Percentiles rank a stretch among this genome's conserved stretches.
These are phyloP conservation scores for Salix brachista DNA, from an alignment of 345 rosid species.

Conservation along the genomic window DNA sequence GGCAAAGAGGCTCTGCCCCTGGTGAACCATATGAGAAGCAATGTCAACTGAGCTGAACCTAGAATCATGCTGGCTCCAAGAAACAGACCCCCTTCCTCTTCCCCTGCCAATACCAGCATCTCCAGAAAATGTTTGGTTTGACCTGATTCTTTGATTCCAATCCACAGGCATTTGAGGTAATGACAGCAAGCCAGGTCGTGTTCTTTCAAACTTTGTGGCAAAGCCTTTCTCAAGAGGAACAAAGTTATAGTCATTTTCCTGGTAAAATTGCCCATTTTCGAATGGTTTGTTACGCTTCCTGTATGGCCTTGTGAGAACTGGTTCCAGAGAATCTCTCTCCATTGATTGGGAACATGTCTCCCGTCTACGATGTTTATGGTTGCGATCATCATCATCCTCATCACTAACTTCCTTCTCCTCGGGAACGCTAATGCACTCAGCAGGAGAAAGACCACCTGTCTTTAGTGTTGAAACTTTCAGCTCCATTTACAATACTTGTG, in stretches of 20 bases:
- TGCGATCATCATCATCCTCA: conserved; percentile 96
- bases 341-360: conserved; percentile 65
- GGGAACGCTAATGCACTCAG: conserved; percentile 67
- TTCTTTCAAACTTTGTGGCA: conserved; percentile 50
- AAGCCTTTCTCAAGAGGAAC: conserved; percentile 43
- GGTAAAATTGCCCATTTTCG: conserved; percentile 57
- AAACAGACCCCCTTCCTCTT: conserved; percentile 73
- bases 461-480: conserved; percentile 68
- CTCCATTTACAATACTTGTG: conserved; percentile 10
- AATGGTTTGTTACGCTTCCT: conserved; percentile 59
- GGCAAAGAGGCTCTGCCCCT: conserved; percentile 48
- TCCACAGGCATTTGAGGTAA: conserved; percentile 50
- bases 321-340: conserved; percentile 64
- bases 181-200: conserved; percentile 46
- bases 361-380: conserved; percentile 86
- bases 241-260: conserved; percentile 44
- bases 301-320: conserved; percentile 50
- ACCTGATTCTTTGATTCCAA: conserved; percentile 53
- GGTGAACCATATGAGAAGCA: conserved; percentile 72
- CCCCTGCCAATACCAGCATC: conserved; percentile 72
- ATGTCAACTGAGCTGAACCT: conserved; percentile 59
- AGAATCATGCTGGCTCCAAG: conserved; percentile 70
- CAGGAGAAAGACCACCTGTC: conserved; percentile 53
- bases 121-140: conserved; percentile 54
- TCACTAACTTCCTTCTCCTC: conserved; percentile 95